Evolutionary conservation across 495 filamentous ascomycete species (phyloP).

Genomic region (Neurospora tetraspora): DNA sequence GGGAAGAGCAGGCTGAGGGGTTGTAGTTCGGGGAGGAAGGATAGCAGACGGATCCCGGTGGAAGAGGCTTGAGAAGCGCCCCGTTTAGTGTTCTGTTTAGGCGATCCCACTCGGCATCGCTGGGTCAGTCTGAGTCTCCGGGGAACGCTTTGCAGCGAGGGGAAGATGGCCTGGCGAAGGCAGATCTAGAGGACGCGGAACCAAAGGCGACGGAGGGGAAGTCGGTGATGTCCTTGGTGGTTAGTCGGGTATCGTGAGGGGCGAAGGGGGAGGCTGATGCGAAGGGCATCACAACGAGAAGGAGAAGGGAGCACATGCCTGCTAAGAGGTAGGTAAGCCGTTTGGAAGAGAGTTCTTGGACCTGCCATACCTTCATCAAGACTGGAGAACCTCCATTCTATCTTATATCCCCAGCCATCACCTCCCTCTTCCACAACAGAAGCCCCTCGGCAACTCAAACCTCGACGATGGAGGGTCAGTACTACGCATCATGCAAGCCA

Average conservation of each 20-base stretch:
- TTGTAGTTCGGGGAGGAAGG: slow-evolving; percentile 33
- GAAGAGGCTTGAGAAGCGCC: slow-evolving; percentile 40
- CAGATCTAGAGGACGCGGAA: no score
- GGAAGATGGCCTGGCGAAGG: no score
- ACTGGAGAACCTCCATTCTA: neutral
- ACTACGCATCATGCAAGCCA: neutral
- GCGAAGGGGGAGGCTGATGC: neutral
- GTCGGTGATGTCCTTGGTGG: neutral
- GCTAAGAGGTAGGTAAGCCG: neutral
- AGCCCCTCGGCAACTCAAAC: neutral
- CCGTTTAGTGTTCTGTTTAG: slow-evolving; percentile 38
- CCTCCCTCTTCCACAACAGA: neutral
- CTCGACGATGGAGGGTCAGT: neutral
- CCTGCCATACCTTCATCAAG: neutral
- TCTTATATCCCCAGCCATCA: neutral
- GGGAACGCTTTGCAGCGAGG: slow-evolving; percentile 43
- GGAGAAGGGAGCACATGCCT: neutral
- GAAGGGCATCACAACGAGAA: neutral
- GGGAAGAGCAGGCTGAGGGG: slow-evolving; percentile 25
- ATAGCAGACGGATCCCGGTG: slow-evolving; percentile 44
- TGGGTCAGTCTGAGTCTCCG: slow-evolving; percentile 39
- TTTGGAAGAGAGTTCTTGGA: neutral
- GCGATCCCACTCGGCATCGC: slow-evolving; percentile 28
- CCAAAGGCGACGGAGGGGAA: neutral
- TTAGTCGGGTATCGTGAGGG: neutral